Evolutionary conservation across 345 rosid species (phyloP), one percentile per base, ranked within the genome.

Genomic region (Rubroshorea leprosula): DNA sequence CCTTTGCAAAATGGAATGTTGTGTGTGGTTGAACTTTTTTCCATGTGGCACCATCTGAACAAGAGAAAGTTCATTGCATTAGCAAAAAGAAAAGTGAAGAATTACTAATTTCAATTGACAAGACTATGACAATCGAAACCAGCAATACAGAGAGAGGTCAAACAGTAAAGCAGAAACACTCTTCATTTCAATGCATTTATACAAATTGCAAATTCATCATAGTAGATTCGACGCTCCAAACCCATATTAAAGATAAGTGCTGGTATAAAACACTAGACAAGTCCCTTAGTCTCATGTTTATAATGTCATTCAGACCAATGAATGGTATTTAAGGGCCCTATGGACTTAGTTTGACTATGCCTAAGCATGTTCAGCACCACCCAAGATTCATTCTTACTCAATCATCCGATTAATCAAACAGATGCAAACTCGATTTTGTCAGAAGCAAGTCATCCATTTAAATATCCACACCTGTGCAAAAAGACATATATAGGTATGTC

Each of bases 21-120:
- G 53, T 61, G 76, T 12, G 86, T 67, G 57, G 49, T 67, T 58
- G 87, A 69, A 72, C 76, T 84, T 74, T 73, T 82, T 79, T 93
- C 96, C 80, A 76, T 47, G 61, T 39, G 58, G 46, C 96, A 96
- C 48, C 96, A 75, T 66, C 98, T 92, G 87, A 29, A 31, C 29
- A 49, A 50, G 29, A 49, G 11, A 49, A 35, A 31, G 7, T 0
- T 16, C n/a, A 44, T 44, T 23, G 0, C 5, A 23, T 26, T 19
- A 44, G 45, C 58, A 26, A 43, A 49, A 44, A 9, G 18, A 17
- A 48, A 62, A 51, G 7, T 45, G 25, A n/a, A 25, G 44, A 41
- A n/a, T n/a, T 57, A 41, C 60, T 23, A 18, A 66, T n/a, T n/a
- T n/a, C n/a, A n/a, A 53, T 27, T 41, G 49, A 45, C 35, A 53